Evolutionary conservation across 768 basidiomycete genomes (phyloP).

Genomic region (Clathrus columnatus): DNA sequence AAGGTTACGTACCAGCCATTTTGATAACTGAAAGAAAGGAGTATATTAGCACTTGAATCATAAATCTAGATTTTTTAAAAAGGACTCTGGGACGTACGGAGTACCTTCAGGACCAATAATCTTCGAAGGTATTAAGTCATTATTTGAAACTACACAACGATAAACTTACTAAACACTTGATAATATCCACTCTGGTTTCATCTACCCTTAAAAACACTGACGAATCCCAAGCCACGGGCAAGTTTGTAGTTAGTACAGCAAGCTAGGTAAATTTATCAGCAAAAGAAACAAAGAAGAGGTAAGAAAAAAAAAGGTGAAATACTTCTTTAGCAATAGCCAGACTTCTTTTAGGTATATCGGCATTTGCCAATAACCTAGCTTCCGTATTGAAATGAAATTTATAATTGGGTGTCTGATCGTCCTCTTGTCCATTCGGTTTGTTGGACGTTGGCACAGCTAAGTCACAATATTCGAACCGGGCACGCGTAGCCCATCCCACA

Average conservation of each 20-base stretch:
- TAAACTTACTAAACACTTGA: conserved; percentile 55
- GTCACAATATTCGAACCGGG: conserved; percentile 90
- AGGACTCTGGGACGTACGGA: conserved; percentile 42
- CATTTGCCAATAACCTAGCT: conserved; percentile 73
- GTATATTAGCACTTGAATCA: too few relatives aligned
- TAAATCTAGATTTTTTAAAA: too few relatives aligned
- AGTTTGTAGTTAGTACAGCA: conserved; percentile 85
- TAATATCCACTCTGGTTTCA: conserved; percentile 83
- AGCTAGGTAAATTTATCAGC: conserved; percentile 41
- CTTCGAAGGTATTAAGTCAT: background rate
- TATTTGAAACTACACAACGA: background rate
- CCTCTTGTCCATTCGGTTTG: conserved; percentile 31
- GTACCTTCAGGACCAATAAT: conserved; percentile 92
- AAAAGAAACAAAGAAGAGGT: background rate
- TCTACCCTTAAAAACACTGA: conserved; percentile 91
- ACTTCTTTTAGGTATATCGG: conserved; percentile 84
- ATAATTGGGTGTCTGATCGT: conserved; percentile 53
- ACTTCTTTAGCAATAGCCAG: conserved; percentile 95
- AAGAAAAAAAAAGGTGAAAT: background rate
- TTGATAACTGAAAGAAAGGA: conserved; percentile 50
- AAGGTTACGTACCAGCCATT: conserved; percentile 70
- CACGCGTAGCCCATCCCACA: conserved; percentile 72
- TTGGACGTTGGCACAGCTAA: conserved; percentile 40
- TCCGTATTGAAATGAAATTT: conserved; percentile 79
- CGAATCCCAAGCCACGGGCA: conserved; percentile 93